phyloP scores from a whole-genome alignment of 139 green algal genomes.

The Chloropicon primus region DNA sequence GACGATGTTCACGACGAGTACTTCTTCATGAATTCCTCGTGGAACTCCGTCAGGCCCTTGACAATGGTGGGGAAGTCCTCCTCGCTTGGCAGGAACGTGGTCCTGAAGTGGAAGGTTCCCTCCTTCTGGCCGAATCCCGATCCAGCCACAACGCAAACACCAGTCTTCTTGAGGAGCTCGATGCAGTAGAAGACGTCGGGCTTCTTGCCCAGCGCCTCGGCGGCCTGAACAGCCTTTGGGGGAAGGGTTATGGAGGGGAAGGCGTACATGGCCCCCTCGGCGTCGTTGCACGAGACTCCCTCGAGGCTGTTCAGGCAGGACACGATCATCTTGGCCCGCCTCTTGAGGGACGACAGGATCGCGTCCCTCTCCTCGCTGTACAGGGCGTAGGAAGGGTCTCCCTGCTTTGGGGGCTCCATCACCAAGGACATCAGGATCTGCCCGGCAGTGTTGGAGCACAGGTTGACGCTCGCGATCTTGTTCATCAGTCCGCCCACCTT shows the following conservation, averaged over 20 bases:
- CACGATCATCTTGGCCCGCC: constrained; percentile 57
- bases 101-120: constrained; percentile 87
- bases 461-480: constrained; percentile 81
- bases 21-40: constrained; percentile 53
- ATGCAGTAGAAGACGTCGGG: constrained; percentile 88
- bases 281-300: constrained; percentile 79
- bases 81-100: constrained; percentile 84
- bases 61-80: constrained; percentile 52
- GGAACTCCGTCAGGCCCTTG: constrained; percentile 59
- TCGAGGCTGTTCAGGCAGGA: constrained; percentile 65
- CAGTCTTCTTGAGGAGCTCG: constrained; percentile 66
- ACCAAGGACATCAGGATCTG: constrained; percentile 75
- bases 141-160: constrained; percentile 81
- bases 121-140: constrained; percentile 70
- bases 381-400: constrained; percentile 58
- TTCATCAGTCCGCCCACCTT: constrained; percentile 24
- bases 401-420: constrained; percentile 76
- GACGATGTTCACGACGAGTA: constrained; percentile 35
- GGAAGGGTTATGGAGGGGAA: constrained; percentile 58
- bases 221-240: constrained; percentile 45
- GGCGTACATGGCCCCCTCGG: constrained; percentile 75
- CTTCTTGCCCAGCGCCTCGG: constrained; percentile 60
- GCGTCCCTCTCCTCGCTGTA: constrained; percentile 45
- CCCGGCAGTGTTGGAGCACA: constrained; percentile 80
- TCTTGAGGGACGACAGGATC: constrained; percentile 37